Percentiles rank a stretch among this genome's conserved stretches.
Conservation (phyloP, 1,139 yeast genomes). For the Scheffersomyces stambukii region DNA sequence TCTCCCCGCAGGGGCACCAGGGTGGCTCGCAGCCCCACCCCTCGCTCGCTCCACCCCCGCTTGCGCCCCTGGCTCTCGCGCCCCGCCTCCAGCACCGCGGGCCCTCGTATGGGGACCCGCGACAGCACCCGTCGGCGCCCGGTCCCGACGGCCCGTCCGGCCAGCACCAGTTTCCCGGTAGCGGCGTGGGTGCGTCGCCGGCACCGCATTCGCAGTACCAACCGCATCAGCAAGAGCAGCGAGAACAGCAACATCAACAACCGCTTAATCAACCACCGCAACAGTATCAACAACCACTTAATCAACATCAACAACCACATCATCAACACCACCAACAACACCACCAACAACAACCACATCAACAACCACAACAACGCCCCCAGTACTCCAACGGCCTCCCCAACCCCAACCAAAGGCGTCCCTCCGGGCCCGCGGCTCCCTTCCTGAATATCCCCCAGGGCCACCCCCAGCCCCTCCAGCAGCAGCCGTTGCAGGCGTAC, state of each 20-base stretch:
- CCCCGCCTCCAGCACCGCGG: too few relatives aligned
- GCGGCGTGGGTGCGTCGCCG: slow-evolving; percentile 1
- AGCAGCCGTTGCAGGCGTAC: too few relatives aligned
- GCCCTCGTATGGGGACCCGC: too few relatives aligned
- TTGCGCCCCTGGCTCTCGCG: too few relatives aligned
- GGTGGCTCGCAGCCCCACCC: too few relatives aligned
- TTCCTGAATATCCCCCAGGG: slow-evolving; percentile 3
- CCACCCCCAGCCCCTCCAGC: slow-evolving; percentile 10
- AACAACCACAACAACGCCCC: slow-evolving; percentile 4
- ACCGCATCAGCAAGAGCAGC: slow-evolving; percentile 6
- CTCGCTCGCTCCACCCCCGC: too few relatives aligned
- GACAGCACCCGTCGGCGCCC: too few relatives aligned
- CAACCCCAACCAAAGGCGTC: slow-evolving; percentile 7
- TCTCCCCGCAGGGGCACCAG: too few relatives aligned
- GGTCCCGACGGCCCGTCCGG: too few relatives aligned
- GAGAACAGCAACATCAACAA: slow-evolving; percentile 8
- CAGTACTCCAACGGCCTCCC: slow-evolving; percentile 2
- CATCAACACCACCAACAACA: slow-evolving; percentile 5
- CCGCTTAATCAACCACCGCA: slow-evolving; percentile 9
- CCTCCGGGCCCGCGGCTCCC: slow-evolving; percentile 3
- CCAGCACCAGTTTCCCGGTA: too few relatives aligned
- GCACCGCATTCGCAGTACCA: slow-evolving; percentile 4
- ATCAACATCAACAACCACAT: slow-evolving; percentile 6
- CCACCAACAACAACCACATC: slow-evolving; percentile 4
- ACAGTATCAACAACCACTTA: slow-evolving; percentile 4